A percentile compares a stretch with the other conserved stretches of the same genome.
Conservation (phyloP, 805 yeast genomes). For the Candida takata region DNA sequence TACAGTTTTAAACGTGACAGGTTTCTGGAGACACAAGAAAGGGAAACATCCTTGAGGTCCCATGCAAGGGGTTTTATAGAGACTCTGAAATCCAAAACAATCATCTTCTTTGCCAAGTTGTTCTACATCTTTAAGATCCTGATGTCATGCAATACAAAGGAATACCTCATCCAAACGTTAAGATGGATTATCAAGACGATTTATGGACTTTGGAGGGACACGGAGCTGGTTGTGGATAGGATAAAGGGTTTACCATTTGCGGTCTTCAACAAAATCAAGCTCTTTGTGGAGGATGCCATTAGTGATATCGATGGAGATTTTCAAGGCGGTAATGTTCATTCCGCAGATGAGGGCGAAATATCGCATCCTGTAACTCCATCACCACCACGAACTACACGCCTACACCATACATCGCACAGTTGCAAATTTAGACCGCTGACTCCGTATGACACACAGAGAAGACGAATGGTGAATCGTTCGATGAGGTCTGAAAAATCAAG, state of each 20-base stretch:
- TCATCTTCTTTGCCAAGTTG: not conserved
- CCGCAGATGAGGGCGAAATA: no score
- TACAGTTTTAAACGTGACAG: not conserved
- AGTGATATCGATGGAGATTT: not conserved
- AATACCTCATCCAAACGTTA: not conserved
- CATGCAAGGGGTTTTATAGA: not conserved
- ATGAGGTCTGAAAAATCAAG: no score
- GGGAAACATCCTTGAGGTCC: not conserved
- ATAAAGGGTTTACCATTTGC: conserved; percentile 3
- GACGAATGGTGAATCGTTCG: no score
- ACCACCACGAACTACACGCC: not conserved
- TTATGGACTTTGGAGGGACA: conserved; percentile 7
- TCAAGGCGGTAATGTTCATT: not conserved
- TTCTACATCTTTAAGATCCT: not conserved
- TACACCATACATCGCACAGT: no score
- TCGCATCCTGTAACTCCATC: no score
- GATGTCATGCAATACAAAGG: not conserved
- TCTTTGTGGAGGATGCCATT: conserved; percentile 6
- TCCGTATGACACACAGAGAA: no score
- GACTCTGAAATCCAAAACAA: not conserved
- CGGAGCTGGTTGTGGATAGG: conserved; percentile 6
- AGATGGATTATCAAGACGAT: conserved; percentile 2
- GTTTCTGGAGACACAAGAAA: not conserved
- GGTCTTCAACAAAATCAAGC: not conserved
- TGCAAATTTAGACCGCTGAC: no score